Base-by-base conservation (phyloP, 1,284 basidiomycete species). In the Phlebopus sp. region DNA sequence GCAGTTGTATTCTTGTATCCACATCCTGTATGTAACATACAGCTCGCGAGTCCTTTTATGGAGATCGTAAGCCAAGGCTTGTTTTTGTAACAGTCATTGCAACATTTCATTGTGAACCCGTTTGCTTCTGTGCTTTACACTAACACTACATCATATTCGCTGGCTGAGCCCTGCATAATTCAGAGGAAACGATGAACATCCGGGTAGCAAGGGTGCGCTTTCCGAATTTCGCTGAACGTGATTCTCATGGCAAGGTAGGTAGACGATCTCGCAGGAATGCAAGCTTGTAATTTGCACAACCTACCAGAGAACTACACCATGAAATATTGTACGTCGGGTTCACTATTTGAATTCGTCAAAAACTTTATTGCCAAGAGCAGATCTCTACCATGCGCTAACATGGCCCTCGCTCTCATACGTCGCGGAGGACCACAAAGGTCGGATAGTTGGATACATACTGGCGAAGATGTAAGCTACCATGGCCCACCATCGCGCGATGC, bases 391-490 rank as follows among this genome's bases (percentile, higher is more conserved):
- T 68, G 83, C 86, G 4, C 76, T 97, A 68, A 94, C 94, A 23
- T 99, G 97, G 97, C 96, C 96, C 1, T 86, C 92, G 49, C 77
- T 99, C 29, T 97, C 94, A 2, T 98, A 92, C 61, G 96, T 99
- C 11, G 96, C 96, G 4, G 93, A 97, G 68, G 95, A 97, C 63
- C 83, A 88, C 56, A 86, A 92, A 60, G 93, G 94, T 4, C 82
- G 92, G 48, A 87, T 98, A 52, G 95, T 98, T 4, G 96, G 96
- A 34, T 98, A 99, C 68, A 97, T 98, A 52, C 76, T 98, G 23
- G 96, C 92, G 15, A 98, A 98, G 73, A 98, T 99, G 96, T 93
- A 69, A 58, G 67, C 63, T 17, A 21, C 42, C 17, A 15, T 42
- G 42, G 14, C 27, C 44, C 36, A 34, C 27, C 45, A 36, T 17